Percentiles rank a stretch among this genome's conserved stretches.
Conservation (phyloP, 2,329 filamentous ascomycete genomes). For the Aureobasidium mangrovei region DNA sequence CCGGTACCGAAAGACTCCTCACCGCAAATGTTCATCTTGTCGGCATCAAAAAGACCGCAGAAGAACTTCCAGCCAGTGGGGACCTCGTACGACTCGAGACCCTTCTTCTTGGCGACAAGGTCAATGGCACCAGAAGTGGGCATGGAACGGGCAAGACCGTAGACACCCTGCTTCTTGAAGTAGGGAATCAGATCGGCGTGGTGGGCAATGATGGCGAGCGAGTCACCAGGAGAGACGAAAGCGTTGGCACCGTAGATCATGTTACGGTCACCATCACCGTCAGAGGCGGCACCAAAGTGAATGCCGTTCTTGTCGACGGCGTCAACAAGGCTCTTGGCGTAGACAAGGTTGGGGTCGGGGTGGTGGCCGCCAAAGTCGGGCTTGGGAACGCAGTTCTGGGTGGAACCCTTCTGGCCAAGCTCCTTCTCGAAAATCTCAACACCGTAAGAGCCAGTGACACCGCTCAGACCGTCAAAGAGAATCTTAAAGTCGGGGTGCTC, state of each 20-base stretch:
- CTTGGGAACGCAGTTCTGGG: constrained; percentile 84
- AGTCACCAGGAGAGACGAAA: constrained; percentile 91
- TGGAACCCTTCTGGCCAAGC: constrained; percentile 71
- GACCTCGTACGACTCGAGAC: constrained; percentile 86
- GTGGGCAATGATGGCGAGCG: constrained; percentile 94
- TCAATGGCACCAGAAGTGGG: constrained; percentile 93
- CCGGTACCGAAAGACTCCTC: constrained; percentile 98
- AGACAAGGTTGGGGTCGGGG: constrained; percentile 95
- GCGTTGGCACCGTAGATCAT: constrained; percentile 98
- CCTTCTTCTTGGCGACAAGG: constrained; percentile 89
- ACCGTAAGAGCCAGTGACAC: constrained; percentile 92
- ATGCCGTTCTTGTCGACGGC: constrained; percentile 84
- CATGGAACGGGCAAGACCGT: constrained; percentile 93
- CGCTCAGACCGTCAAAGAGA: constrained; percentile 87
- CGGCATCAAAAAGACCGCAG: constrained; percentile 86
- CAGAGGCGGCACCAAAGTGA: constrained; percentile 91
- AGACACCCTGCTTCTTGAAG: constrained; percentile 95
- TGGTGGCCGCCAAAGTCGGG: constrained; percentile 96
- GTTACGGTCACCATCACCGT: constrained; percentile 97
- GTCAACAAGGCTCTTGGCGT: constrained; percentile 89
- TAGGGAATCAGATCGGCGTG: constrained; percentile 94
- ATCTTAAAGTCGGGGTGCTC: constrained; percentile 89
- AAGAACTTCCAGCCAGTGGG: constrained; percentile 99
- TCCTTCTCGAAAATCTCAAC: constrained; percentile 92
- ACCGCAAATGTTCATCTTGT: constrained; percentile 96